Evolutionary conservation across 495 filamentous ascomycete genomes (phyloP).

Genomic region (Penicillium alfredii): DNA sequence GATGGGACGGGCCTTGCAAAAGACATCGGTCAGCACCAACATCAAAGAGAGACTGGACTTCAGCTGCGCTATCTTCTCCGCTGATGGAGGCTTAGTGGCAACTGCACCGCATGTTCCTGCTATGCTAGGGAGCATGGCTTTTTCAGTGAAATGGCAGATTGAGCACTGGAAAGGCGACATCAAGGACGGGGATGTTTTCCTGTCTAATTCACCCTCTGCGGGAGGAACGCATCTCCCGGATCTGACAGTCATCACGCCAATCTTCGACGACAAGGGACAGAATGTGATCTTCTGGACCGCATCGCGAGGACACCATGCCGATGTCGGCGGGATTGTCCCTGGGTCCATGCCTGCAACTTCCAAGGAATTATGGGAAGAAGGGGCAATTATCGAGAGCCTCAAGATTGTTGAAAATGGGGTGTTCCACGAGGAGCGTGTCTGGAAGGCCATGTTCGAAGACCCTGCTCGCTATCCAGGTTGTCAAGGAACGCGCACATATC

Average conservation of each 20-base stretch:
- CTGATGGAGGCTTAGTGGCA: slow-evolving; percentile 27
- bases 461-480: slow-evolving; percentile 78
- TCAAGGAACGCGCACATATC: slow-evolving; percentile 76
- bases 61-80: slow-evolving; percentile 26
- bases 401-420: slow-evolving; percentile 80
- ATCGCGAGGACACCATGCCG: slow-evolving; percentile 78
- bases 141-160: slow-evolving; percentile 54
- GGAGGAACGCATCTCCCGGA: slow-evolving; percentile 84
- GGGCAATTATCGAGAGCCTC: slow-evolving; percentile 82
- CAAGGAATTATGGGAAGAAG: slow-evolving; percentile 86
- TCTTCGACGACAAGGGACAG: slow-evolving; percentile 51
- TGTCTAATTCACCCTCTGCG: slow-evolving; percentile 88
- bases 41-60: slow-evolving; percentile 34
- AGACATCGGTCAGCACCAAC: slow-evolving; percentile 25
- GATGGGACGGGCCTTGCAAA: slow-evolving; percentile 29
- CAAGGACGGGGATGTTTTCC: slow-evolving; percentile 81
- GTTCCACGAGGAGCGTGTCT: slow-evolving; percentile 79
- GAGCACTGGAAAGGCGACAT: slow-evolving; percentile 76
- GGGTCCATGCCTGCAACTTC: slow-evolving; percentile 92
- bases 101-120: slow-evolving; percentile 72
- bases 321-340: slow-evolving; percentile 87
- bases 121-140: slow-evolving; percentile 75
- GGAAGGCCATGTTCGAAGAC: slow-evolving; percentile 68
- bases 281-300: slow-evolving; percentile 81
- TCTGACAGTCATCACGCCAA: slow-evolving; percentile 83